These are phyloP conservation scores for Herpetospermum pedunculosum DNA, from an alignment of 306 rosid genomes.

Conservation along the genomic window DNA sequence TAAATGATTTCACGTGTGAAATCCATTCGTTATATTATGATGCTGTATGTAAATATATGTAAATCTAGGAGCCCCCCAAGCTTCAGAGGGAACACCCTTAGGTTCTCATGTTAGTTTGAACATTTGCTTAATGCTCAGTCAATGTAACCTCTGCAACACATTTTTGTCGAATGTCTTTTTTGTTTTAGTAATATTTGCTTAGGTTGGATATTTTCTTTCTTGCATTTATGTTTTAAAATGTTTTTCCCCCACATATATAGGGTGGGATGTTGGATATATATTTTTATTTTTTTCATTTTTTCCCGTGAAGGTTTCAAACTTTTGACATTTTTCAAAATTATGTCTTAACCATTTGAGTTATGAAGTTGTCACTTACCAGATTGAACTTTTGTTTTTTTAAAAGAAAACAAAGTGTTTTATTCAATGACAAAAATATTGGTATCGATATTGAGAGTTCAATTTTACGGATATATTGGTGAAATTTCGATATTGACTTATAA, in stretches of 20 bases:
- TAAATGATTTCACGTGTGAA: background rate
- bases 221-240: background rate
- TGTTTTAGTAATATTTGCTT: background rate
- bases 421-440: too few relatives aligned
- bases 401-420: too few relatives aligned
- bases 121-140: background rate
- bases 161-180: background rate
- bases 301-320: too few relatives aligned
- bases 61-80: background rate
- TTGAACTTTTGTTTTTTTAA: too few relatives aligned
- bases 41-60: constrained; percentile 5
- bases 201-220: background rate
- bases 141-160: background rate
- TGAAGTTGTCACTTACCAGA: too few relatives aligned
- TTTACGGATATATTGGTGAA: too few relatives aligned
- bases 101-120: background rate
- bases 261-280: too few relatives aligned
- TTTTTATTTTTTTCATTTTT: too few relatives aligned
- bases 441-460: too few relatives aligned
- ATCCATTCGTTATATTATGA: constrained; percentile 2
- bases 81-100: background rate
- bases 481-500: too few relatives aligned
- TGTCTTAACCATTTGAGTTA: too few relatives aligned
- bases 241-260: background rate
- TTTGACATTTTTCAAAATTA: too few relatives aligned